These are phyloP conservation scores for Nakataea oryzae DNA, from an alignment of 2,329 filamentous ascomycete species.

Conservation along the genomic window DNA sequence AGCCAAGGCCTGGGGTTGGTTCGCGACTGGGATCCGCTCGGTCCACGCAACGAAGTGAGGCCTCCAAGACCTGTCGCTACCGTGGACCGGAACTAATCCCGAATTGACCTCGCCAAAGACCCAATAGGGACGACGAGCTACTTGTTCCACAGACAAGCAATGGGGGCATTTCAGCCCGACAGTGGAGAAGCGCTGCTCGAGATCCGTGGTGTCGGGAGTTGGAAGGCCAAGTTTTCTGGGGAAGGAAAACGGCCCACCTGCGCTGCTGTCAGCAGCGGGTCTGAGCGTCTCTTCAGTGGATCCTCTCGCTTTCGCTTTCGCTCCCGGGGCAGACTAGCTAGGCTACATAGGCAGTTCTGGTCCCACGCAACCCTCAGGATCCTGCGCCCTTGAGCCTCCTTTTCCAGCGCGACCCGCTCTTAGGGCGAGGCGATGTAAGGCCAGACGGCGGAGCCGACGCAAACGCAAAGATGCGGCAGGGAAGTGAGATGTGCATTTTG, in stretches of 20 bases:
- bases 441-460: too few species aligned
- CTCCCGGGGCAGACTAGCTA: neutral
- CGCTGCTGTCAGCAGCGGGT: too few species aligned
- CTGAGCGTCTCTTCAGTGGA: neutral
- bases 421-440: neutral
- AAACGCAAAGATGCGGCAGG: too few species aligned
- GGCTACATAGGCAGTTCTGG: too few species aligned
- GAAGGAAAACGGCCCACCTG: neutral
- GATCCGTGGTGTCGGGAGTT: too few species aligned
- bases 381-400: neutral
- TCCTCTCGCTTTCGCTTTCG: neutral
- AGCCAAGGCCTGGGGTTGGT: neutral
- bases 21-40: too few species aligned
- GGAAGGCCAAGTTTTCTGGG: neutral
- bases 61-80: neutral
- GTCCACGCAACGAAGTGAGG: neutral
- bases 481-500: too few species aligned
- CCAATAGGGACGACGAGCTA: neutral
- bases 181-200: neutral
- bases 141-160: neutral
- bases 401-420: neutral
- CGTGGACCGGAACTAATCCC: neutral
- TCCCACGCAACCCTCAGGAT: too few species aligned
- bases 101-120: neutral
- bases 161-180: neutral